Base-by-base conservation (phyloP, 768 basidiomycete genomes). In the Tricholoma furcatifolium region DNA sequence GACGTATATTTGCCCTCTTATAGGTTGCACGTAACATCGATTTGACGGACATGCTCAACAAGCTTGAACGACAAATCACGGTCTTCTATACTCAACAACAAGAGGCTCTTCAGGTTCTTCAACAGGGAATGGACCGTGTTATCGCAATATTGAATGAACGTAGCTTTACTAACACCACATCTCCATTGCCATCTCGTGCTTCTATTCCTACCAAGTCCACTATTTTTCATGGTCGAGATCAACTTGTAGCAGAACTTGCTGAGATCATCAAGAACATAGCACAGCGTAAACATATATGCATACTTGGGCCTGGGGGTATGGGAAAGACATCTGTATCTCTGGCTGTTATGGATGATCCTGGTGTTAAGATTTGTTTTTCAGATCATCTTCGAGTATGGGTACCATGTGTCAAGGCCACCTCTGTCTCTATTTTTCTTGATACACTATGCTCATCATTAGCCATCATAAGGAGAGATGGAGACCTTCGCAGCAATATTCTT, bases 261-360 rank as follows among this genome's bases (percentile, higher is more conserved):
- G 24, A 15, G 11, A 23, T 59, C n/a, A 30, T 65, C 18, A 47
- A 31, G 27, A 7, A 27, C 18, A 15, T 3, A 18, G 20, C 20
- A 12, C 40, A 40, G 1, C 45, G 21, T 0, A 43, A 54, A 18
- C 60, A 60, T 10, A 51, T 68, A 23, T 60, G 60, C 32, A 53
- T 68, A 12, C 59, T 62, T n/a, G 67, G 67, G 7, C 58, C 63
- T 2, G 74, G 72, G 1, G 74, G 74, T 7, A 73, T 74, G 56
- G 48, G 48, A 1, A 49, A 75, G 55, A 74, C 74, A 2, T 59
- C 70, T 3, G 55, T 68, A 18, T 70, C 74, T 0, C 62, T 73
- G 6, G 67, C 70, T 2, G 64, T 72, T 12, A 62, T 70, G 45
- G 55, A 66, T 18, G 53, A 65, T 24, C 27, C 52, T 14, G 32